Evolutionary conservation across 192 early-diverging fungal genomes (phyloP), one percentile per base, ranked within the genome.

Genomic region (Coemansia reversa): DNA sequence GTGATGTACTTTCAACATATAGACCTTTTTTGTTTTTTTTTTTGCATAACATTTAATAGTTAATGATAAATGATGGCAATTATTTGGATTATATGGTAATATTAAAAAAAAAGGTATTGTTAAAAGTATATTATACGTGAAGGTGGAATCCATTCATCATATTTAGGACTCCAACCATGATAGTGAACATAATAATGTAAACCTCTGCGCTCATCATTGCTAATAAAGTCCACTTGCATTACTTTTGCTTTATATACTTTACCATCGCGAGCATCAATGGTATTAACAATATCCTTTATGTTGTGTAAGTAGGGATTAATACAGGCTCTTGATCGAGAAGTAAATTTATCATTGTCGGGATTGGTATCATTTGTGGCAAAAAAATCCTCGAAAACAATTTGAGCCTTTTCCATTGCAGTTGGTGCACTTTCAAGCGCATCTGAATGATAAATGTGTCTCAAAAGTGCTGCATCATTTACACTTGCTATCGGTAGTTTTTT

Each of bases 181-280:
- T 72, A 81, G 47, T 81, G 78, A 23, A 81, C 62, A 35, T 66
- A 75, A 48, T 75, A 81, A 27, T 81, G 65, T 54, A 81, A 28
- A 2, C 78, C 78, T 12, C 58, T 19, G 8, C 78, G 60, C 27
- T 58, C 56, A 20, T 28, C 33, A 22, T 65, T 63, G 27, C 47
- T 18, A 12, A 81, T 30, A 57, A 69, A 65, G 12, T 72, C 73
- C 22, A 60, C 62, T 6, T 64, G 62, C 16, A 55, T 16, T 12
- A 79, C 54, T 14, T 55, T 60, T 19, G 76, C 76, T 22, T 47
- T 7, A 32, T 81, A 75, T 29, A 62, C 45, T 8, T 72, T 66
- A 39, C 72, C 61, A 32, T 81, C 78, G 1, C 78, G 72, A 33
- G 52, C 66, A 35, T 81, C 78, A 14, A 81, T 57, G 1, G 62